These are phyloP conservation scores for Solanum microdontum DNA, from an alignment of 257 asterid species.

Conservation along the genomic window DNA sequence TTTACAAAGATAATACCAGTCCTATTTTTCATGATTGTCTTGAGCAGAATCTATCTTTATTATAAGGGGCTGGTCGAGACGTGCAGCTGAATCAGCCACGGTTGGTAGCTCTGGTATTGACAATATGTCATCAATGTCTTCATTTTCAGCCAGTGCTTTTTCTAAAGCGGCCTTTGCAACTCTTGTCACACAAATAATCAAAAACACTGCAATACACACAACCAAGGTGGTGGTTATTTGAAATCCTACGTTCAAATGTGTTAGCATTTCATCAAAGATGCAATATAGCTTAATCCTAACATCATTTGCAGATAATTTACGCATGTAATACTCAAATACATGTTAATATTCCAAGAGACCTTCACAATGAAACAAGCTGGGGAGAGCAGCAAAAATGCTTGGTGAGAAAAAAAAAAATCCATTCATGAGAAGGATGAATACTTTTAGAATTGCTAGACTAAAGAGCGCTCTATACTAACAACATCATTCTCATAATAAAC, in stretches of 20 bases:
- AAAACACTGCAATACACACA: slow-evolving; percentile 34
- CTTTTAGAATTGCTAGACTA: background rate
- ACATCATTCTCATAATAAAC: background rate
- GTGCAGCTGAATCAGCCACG: slow-evolving; percentile 13
- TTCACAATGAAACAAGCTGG: background rate
- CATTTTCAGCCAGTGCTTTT: slow-evolving; percentile 20
- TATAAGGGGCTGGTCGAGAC: slow-evolving; percentile 66
- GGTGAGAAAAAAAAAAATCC: background rate
- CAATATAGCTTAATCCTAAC: background rate
- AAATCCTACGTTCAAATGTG: background rate
- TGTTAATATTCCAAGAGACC: background rate
- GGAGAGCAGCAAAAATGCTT: background rate
- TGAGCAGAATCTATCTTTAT: slow-evolving; percentile 49
- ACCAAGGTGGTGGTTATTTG: background rate
- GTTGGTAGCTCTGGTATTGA: slow-evolving; percentile 4
- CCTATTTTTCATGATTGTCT: slow-evolving; percentile 46
- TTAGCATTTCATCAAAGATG: background rate
- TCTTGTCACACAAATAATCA: slow-evolving; percentile 37
- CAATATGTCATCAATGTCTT: slow-evolving; percentile 10
- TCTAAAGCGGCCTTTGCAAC: slow-evolving; percentile 18
- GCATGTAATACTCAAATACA: background rate
- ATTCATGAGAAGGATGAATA: background rate
- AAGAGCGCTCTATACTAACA: background rate
- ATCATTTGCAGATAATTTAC: background rate
- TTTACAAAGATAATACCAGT: slow-evolving; percentile 27